Conservation (phyloP, 1,284 basidiomycete genomes). For the Lignosus rhinocerotis region DNA sequence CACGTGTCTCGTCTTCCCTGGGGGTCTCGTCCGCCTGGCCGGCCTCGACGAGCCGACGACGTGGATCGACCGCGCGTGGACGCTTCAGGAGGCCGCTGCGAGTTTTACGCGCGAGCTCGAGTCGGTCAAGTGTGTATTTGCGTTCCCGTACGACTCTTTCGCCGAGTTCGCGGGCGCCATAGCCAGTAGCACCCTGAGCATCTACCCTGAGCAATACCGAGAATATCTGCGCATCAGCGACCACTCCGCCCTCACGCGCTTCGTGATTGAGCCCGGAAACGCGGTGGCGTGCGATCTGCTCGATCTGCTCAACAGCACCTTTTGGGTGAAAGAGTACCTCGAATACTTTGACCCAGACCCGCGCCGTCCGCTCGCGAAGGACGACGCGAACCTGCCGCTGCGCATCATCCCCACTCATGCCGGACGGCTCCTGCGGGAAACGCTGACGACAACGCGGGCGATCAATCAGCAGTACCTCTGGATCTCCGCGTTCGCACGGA, state of each 20-base stretch:
- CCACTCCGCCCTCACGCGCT: background rate
- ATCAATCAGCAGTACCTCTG: constrained; percentile 13
- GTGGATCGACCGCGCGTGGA: constrained; percentile 20
- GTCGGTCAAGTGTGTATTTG: constrained; percentile 1
- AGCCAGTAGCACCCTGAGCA: background rate
- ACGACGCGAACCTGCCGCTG: background rate
- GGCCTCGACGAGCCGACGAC: constrained; percentile 15
- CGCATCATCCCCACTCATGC: background rate
- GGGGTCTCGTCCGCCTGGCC: constrained; percentile 11
- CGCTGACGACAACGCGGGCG: background rate
- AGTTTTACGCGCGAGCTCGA: background rate
- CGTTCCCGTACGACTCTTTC: background rate
- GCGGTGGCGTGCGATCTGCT: background rate
- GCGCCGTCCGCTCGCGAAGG: background rate
- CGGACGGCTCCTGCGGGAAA: background rate
- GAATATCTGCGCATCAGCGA: background rate
- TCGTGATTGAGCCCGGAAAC: background rate
- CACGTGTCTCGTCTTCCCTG: constrained; percentile 12
- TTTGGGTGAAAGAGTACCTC: background rate
- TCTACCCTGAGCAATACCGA: background rate
- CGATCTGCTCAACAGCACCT: background rate
- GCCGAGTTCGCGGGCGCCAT: background rate
- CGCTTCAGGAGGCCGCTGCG: constrained; percentile 13
- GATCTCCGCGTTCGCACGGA: constrained; percentile 24
- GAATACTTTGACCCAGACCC: background rate